Evolutionary conservation across 345 rosid species (phyloP).

Genomic region (Abelmoschus esculentus): DNA sequence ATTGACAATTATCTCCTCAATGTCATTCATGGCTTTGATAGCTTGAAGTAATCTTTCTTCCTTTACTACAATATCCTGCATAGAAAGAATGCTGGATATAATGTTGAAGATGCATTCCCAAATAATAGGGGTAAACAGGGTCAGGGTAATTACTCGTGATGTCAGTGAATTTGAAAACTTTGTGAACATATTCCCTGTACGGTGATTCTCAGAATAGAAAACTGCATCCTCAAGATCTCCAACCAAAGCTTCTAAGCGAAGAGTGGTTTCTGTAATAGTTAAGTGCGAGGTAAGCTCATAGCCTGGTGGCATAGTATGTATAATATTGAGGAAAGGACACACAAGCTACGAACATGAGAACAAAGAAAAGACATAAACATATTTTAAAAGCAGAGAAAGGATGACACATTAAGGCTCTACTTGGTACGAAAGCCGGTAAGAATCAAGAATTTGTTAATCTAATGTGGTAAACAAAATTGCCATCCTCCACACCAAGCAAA

Average conservation of each 20-base stretch:
- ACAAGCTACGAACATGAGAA: neutral
- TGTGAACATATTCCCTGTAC: slow-evolving; percentile 28
- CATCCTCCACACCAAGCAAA: neutral
- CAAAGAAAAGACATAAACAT: neutral
- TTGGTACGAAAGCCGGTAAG: neutral
- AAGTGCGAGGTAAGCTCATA: slow-evolving; percentile 4
- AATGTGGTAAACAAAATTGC: no score
- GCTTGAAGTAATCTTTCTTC: slow-evolving; percentile 43
- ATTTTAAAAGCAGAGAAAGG: neutral
- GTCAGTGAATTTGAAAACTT: slow-evolving; percentile 25
- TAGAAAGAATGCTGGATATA: slow-evolving; percentile 6
- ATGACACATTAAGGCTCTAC: neutral
- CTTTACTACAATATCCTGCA: slow-evolving; percentile 47
- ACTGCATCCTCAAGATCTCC: slow-evolving; percentile 84
- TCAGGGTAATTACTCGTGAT: slow-evolving; percentile 19
- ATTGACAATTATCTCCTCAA: slow-evolving; percentile 41
- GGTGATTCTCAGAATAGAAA: slow-evolving; percentile 27
- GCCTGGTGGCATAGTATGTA: neutral
- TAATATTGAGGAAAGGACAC: slow-evolving; percentile 2
- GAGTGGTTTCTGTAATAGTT: slow-evolving; percentile 41
- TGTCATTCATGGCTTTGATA: slow-evolving; percentile 38
- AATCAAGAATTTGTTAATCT: no score
- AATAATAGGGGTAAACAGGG: slow-evolving; percentile 8
- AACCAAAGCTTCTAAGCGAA: slow-evolving; percentile 62
- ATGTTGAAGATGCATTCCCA: slow-evolving; percentile 4